Percentiles rank a stretch among this genome's conserved stretches.
Conservation (phyloP, 2,329 filamentous ascomycete species). For the Neoascochyta sp. region DNA sequence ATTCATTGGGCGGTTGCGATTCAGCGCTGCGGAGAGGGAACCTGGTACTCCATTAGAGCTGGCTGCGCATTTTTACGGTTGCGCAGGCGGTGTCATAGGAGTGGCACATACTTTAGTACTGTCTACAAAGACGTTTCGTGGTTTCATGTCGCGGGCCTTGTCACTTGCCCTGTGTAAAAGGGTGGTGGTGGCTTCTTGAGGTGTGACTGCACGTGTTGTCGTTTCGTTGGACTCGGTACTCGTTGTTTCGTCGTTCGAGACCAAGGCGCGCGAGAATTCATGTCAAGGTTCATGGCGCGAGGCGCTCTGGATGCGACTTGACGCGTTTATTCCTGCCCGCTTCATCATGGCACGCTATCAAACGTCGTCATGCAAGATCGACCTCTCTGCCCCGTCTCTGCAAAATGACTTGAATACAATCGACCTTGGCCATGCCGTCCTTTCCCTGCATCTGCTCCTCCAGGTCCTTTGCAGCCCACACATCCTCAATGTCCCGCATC, state of each 20-base stretch:
- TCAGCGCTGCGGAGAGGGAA: slow-evolving; percentile 57
- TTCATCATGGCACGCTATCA: too few species aligned
- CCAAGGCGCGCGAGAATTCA: too few species aligned
- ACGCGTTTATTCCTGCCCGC: too few species aligned
- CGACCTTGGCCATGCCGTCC: slow-evolving; percentile 26
- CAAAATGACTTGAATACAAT: slow-evolving; percentile 33
- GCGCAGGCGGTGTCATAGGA: slow-evolving; percentile 82
- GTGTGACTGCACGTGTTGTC: too few species aligned
- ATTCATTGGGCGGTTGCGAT: slow-evolving; percentile 51
- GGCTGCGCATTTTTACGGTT: slow-evolving; percentile 63
- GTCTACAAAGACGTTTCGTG: too few species aligned
- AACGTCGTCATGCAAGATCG: slow-evolving; percentile 19
- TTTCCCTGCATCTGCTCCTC: slow-evolving; percentile 19
- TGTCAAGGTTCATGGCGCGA: too few species aligned
- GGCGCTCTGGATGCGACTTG: too few species aligned
- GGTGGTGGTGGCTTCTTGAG: too few species aligned
- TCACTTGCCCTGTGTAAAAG: too few species aligned
- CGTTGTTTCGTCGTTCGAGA: too few species aligned
- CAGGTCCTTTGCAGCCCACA: slow-evolving; percentile 28
- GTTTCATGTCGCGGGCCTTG: too few species aligned
- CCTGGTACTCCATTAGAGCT: slow-evolving; percentile 66
- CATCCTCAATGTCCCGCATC: slow-evolving; percentile 27
- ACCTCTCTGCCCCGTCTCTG: slow-evolving; percentile 25
- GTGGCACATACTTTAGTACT: slow-evolving; percentile 69
- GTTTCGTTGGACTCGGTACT: too few species aligned